phyloP scores from a whole-genome alignment of 2,329 filamentous ascomycete species.

The Ophiostoma tasmaniense region DNA sequence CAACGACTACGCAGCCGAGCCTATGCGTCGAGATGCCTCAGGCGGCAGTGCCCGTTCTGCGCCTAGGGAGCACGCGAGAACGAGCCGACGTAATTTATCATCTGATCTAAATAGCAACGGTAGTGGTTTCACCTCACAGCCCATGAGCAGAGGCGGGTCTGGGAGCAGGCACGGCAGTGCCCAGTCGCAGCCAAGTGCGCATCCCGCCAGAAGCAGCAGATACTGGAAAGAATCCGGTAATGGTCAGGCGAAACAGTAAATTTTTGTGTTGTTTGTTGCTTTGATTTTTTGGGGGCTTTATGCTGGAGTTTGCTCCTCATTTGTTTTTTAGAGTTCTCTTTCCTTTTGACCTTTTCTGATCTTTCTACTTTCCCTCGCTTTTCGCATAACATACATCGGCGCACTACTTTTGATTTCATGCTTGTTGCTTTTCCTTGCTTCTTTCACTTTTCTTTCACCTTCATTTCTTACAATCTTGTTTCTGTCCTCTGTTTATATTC shows the following conservation, averaged over 20 bases:
- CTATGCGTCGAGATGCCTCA: conserved; percentile 22
- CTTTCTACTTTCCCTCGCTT: background rate
- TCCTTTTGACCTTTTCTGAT: background rate
- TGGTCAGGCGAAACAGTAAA: background rate
- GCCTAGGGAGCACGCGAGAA: background rate
- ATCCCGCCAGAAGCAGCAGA: background rate
- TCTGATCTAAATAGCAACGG: background rate
- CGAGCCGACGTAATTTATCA: background rate
- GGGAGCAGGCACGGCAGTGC: background rate
- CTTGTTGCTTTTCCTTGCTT: background rate
- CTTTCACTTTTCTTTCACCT: no score
- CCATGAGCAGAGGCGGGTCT: background rate
- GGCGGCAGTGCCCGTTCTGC: conserved; percentile 5
- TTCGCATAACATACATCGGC: background rate
- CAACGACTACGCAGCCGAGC: conserved; percentile 16
- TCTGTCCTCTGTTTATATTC: background rate
- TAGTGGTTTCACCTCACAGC: background rate
- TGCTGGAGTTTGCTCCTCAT: no score
- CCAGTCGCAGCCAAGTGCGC: background rate
- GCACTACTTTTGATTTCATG: background rate
- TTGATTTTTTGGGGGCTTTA: background rate
- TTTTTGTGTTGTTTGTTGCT: background rate
- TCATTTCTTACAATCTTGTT: no score
- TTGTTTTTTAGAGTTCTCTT: background rate
- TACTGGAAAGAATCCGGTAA: background rate